Base-by-base conservation (phyloP, 2,329 filamentous ascomycete genomes). In the Rachicladosporium sp. region DNA sequence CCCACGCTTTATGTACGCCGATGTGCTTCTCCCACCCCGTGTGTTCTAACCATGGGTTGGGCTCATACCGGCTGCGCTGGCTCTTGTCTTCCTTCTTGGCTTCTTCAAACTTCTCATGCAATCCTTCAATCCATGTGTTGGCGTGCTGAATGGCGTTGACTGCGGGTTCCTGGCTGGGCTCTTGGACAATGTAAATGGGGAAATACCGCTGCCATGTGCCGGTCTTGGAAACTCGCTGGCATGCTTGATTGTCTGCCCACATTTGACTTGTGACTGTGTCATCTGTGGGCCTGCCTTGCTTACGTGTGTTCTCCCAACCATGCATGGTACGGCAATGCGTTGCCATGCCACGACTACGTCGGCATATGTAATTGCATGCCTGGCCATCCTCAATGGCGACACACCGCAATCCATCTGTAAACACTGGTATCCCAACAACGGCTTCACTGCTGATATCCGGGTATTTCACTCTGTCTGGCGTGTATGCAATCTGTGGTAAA, bases 31-130 rank as follows among this genome's bases (percentile, higher is more conserved):
- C 31, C 36, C 23, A 33, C 33, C 30, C 31, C 5, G 36, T 38
- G 29, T 38, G 23, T 32, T 38, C 36, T 12, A 38, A 38, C 31
- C 31, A 38, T 38, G 23, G 36, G 27, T 38, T 38, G 11, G 31
- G 36, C 15, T 38, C 31, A 15, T 38, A 38, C 19, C 36, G 36
- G 29, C 33, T 38, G n/a, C 31, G 31, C 31, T 38, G 13, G 19
- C 21, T 38, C 32, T 29, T 9, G 36, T 19, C 36, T 33, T 31
- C 15, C 6, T 38, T 32, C 29, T 38, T 19, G 31, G 15, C 36
- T 29, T 38, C 9, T 21, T 38, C 36, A 19, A 38, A 33, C n/a
- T 38, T 27, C 11, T 31, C 33, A 31, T 32, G 31, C 31, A 27
- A 33, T 29, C 33, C 23, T 13, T 33, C 36, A n/a, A 38, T 38